Conservation (phyloP, 1,139 yeast genomes). For the Eremothecium coryli region DNA sequence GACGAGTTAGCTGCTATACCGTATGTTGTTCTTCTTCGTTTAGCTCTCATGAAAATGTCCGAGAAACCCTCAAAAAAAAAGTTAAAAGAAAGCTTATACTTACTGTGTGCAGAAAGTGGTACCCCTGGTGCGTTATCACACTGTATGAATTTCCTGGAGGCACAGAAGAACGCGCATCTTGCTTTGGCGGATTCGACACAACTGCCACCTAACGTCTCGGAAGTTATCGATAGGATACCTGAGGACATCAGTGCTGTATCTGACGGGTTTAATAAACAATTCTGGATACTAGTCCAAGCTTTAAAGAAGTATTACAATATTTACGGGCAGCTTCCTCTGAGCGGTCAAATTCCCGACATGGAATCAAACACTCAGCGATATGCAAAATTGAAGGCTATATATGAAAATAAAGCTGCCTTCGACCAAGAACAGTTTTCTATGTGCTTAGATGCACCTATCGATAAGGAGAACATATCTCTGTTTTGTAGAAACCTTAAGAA, state of each 20-base stretch:
- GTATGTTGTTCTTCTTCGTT: constrained; percentile 54
- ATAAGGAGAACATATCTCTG: neutral
- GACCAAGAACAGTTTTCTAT: constrained; percentile 41
- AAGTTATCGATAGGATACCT: constrained; percentile 30
- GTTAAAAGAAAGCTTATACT: constrained; percentile 32
- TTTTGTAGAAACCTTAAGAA: constrained; percentile 12
- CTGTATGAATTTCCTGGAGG: constrained; percentile 66
- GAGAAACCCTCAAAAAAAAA: constrained; percentile 31
- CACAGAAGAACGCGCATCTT: constrained; percentile 49
- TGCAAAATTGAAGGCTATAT: constrained; percentile 48
- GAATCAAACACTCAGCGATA: constrained; percentile 64
- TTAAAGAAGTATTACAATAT: constrained; percentile 41
- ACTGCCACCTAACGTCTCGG: constrained; percentile 25
- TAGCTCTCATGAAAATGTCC: constrained; percentile 31
- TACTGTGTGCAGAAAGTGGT: constrained; percentile 22
- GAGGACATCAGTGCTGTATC: neutral
- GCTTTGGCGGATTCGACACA: constrained; percentile 30
- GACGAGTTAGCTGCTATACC: constrained; percentile 65
- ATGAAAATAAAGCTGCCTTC: constrained; percentile 43
- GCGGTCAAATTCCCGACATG: constrained; percentile 85
- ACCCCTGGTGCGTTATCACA: constrained; percentile 32
- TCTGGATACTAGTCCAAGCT: constrained; percentile 58
- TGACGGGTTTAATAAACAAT: constrained; percentile 29
- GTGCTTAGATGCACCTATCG: constrained; percentile 25
- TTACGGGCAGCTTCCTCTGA: constrained; percentile 49